A percentile compares a stretch with the other conserved stretches of the same genome.
These are phyloP conservation scores for Vitis rotundifolia DNA, from an alignment of 164 flowering plant species.

Conservation along the genomic window DNA sequence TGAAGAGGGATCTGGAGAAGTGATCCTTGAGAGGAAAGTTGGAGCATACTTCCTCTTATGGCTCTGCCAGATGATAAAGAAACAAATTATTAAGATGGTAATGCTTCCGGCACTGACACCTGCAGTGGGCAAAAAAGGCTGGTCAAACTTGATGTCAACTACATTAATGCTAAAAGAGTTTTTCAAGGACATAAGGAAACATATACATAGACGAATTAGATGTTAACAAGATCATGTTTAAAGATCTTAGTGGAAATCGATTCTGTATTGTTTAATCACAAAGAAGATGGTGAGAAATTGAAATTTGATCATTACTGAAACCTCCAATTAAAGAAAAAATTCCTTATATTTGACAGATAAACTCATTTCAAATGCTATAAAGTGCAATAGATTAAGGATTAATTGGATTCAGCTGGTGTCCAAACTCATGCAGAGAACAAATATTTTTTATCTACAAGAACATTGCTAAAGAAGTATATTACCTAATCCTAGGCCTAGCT, in stretches of 20 bases:
- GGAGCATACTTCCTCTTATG: too few relatives aligned
- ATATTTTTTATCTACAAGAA: background rate
- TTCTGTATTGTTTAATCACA: background rate
- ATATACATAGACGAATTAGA: too few relatives aligned
- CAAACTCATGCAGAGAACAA: too few relatives aligned
- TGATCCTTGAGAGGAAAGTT: background rate
- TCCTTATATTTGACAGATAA: background rate
- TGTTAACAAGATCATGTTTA: too few relatives aligned
- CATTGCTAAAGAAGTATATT: background rate
- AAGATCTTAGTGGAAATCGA: too few relatives aligned
- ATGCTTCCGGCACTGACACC: too few relatives aligned
- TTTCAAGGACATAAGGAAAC: too few relatives aligned
- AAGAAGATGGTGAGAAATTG: background rate
- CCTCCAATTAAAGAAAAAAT: background rate
- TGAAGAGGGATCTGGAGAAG: slow-evolving; percentile 7
- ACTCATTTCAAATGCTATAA: background rate
- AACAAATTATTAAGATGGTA: too few relatives aligned
- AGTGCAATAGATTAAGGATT: background rate
- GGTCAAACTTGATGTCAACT: too few relatives aligned
- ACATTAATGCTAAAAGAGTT: too few relatives aligned
- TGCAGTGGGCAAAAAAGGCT: too few relatives aligned
- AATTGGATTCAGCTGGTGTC: background rate
- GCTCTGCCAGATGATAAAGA: too few relatives aligned
- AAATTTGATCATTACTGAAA: background rate
- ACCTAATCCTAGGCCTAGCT: background rate